Conservation (phyloP, 257 asterid species). For the Solanum tarijense region DNA sequence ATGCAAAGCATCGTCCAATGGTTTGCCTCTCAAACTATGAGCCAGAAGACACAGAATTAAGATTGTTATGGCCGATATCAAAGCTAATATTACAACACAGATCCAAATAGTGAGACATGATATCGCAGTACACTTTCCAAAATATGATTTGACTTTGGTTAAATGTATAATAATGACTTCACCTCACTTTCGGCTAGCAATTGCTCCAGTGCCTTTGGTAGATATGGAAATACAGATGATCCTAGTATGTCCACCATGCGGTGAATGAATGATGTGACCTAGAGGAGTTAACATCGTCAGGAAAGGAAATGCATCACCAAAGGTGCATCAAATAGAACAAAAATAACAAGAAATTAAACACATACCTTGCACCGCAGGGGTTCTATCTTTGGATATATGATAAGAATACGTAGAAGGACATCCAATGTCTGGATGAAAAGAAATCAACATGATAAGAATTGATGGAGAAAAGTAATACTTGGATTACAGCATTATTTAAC, state of each 20-base stretch:
- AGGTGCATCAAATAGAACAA: background rate
- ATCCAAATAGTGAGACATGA: background rate
- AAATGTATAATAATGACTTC: background rate
- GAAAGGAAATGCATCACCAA: background rate
- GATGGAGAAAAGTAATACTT: background rate
- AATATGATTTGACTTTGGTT: background rate
- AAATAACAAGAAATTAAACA: background rate
- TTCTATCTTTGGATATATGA: slow-evolving; percentile 70
- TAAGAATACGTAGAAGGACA: slow-evolving; percentile 70
- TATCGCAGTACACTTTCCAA: background rate
- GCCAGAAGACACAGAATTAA: background rate
- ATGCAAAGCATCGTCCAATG: background rate
- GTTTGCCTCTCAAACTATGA: background rate
- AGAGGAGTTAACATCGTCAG: slow-evolving; percentile 12
- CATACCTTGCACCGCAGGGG: slow-evolving; percentile 78
- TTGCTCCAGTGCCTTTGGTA: slow-evolving; percentile 84
- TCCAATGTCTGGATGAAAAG: slow-evolving; percentile 31
- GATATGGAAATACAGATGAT: slow-evolving; percentile 74
- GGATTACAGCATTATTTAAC: background rate
- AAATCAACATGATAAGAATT: background rate
- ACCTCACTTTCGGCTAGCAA: slow-evolving; percentile 90
- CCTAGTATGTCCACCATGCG: slow-evolving; percentile 97
- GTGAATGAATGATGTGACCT: slow-evolving; percentile 90
- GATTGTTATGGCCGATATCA: background rate
- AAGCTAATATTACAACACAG: background rate